Base-by-base conservation (phyloP, 192 early-diverging fungal species). In the Funneliformis geosporum region DNA sequence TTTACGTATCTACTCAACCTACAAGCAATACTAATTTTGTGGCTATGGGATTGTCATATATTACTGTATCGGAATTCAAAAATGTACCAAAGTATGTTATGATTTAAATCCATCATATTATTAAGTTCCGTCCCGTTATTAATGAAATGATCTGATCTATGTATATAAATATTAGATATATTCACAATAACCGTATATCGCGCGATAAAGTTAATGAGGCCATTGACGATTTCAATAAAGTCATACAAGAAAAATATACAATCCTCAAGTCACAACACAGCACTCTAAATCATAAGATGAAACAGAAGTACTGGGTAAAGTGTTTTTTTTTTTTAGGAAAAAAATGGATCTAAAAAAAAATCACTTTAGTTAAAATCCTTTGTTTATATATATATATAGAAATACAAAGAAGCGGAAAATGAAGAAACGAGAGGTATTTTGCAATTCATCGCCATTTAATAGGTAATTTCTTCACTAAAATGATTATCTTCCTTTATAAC, bases 201-300 rank as follows among this genome's bases (percentile, higher is more conserved):
- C 75, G 75, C 16, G 60, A 76, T 11, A 76, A 76, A 76, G 42
- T 76, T 42, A 76, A 76, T 18, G 75, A 76, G 38, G 75, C 75
- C 8, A 76, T 76, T 64, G 60, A 76, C 14, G 75, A 76, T 64
- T 42, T 76, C 18, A 76, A 76, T 14, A 62, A 76, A 76, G 46
- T 76, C 9, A 16, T 76, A 2, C 39, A 9, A 4, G 75, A 76
- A 59, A 76, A 76, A 16, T 76, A 76, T 39, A 38, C 27, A 5
- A 76, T 76, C 43, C 75, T 76, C 38, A 76, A 64, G 8, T 44
- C 43, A 16, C 33, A 33, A 18, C 60, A 27, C 0, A 76, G 75
- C 42, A 38, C n/a, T 44, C 25, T 76, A 60, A 44, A 16, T 60
- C 55, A 62, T 27, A 76, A 8, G 40, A 16, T 62, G 38, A 76